Evolutionary conservation across 2,329 filamentous ascomycete genomes (phyloP).

Genomic region (Fusarium oligoseptatum): DNA sequence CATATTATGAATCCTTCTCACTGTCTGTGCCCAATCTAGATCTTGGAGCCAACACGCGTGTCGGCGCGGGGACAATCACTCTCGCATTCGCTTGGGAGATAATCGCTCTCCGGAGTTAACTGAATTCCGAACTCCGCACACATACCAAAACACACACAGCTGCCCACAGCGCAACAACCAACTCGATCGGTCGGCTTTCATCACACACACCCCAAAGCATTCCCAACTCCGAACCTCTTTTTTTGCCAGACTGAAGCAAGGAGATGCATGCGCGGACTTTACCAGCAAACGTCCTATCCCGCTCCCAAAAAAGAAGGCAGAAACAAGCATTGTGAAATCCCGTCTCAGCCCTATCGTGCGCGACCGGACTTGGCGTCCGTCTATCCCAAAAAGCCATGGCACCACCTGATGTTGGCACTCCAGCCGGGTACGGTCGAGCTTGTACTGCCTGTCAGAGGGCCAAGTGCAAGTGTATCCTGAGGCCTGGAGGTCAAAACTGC

Average conservation of each 20-base stretch:
- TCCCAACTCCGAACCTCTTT: slow-evolving; percentile 9
- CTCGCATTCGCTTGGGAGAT: neutral
- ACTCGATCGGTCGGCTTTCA: slow-evolving; percentile 22
- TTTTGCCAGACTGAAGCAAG: neutral
- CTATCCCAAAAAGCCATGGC: slow-evolving; percentile 37
- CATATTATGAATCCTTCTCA: neutral
- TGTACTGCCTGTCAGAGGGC: slow-evolving; percentile 62
- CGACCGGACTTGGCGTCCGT: slow-evolving; percentile 36
- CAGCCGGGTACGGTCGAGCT: slow-evolving; percentile 59
- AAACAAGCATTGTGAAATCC: slow-evolving; percentile 17
- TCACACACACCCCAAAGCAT: neutral
- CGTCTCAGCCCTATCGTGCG: slow-evolving; percentile 18
- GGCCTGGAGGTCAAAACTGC: slow-evolving; percentile 50
- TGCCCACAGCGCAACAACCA: neutral
- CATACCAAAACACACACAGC: neutral
- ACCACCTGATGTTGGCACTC: slow-evolving; percentile 44
- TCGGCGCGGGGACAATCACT: neutral
- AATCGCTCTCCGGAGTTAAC: slow-evolving; percentile 17
- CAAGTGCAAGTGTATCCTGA: slow-evolving; percentile 64
- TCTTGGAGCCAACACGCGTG: neutral
- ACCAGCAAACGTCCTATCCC: slow-evolving; percentile 19
- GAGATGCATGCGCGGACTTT: slow-evolving; percentile 7
- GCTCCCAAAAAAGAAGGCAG: neutral
- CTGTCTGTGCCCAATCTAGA: neutral
- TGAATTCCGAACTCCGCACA: slow-evolving; percentile 23